Percentiles rank a stretch among this genome's conserved stretches.
These are phyloP conservation scores for Cryptococcus sp. DNA, from an alignment of 1,284 basidiomycete genomes.

Conservation along the genomic window DNA sequence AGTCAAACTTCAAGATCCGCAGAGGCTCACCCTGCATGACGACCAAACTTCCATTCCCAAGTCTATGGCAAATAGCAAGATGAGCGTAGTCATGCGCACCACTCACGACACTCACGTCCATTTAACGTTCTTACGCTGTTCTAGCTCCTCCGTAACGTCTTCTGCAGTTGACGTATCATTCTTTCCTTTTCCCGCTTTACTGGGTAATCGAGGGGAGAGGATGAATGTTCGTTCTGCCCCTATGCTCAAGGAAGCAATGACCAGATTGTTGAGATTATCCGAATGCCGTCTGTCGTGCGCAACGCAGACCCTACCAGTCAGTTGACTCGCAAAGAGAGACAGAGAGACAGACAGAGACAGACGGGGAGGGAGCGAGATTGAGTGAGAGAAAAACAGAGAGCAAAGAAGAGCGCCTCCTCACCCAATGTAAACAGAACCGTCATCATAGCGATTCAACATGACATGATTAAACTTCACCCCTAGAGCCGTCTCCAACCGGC, in stretches of 20 bases:
- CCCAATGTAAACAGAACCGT: slow-evolving; percentile 58
- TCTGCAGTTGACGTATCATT: not conserved
- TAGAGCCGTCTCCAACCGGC: slow-evolving; percentile 50
- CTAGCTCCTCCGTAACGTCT: slow-evolving; percentile 11
- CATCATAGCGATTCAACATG: slow-evolving; percentile 60
- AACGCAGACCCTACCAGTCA: no score
- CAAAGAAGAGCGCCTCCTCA: slow-evolving; percentile 14
- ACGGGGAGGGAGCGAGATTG: no score
- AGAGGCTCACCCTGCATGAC: slow-evolving; percentile 58
- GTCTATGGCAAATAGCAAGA: slow-evolving; percentile 20
- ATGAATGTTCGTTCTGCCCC: slow-evolving; percentile 59
- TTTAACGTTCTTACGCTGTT: slow-evolving; percentile 29
- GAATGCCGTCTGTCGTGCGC: slow-evolving; percentile 28
- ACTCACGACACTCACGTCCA: slow-evolving; percentile 38
- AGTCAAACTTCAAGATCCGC: not conserved
- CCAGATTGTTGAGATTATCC: slow-evolving; percentile 49
- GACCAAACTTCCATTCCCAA: slow-evolving; percentile 58
- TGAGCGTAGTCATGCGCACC: not conserved
- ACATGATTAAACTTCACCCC: slow-evolving; percentile 59
- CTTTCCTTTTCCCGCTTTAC: slow-evolving; percentile 26
- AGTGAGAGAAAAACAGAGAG: no score
- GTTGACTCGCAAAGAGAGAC: no score
- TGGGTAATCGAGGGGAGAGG: slow-evolving; percentile 53
- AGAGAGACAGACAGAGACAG: no score
- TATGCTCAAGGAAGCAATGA: slow-evolving; percentile 59